These are phyloP conservation scores for Flammula alnicola DNA, from an alignment of 1,284 basidiomycete genomes.

Conservation along the genomic window DNA sequence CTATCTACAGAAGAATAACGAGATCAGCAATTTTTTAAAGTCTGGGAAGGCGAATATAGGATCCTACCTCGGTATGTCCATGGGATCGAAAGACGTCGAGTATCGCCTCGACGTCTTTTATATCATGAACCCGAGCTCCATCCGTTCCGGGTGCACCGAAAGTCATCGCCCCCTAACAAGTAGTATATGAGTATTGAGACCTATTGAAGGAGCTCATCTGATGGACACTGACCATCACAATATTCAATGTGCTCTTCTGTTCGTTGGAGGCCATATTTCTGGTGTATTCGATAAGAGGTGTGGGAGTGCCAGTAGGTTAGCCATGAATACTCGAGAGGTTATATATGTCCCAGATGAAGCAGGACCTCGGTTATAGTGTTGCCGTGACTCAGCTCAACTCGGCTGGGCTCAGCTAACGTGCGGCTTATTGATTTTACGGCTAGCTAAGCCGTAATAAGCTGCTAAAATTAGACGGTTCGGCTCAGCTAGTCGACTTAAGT, in stretches of 20 bases:
- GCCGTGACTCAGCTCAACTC: no score
- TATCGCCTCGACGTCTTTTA: conserved; percentile 11
- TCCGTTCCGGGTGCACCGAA: conserved; percentile 10
- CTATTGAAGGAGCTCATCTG: no score
- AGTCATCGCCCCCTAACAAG: conserved; percentile 11
- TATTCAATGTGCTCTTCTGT: conserved; percentile 10
- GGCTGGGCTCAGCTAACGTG: no score
- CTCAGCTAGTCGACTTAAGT: no score
- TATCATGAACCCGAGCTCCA: conserved; percentile 9
- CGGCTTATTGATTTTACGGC: no score
- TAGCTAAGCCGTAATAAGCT: no score
- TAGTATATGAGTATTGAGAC: not conserved
- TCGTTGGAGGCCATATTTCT: conserved; percentile 1
- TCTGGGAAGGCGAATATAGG: not conserved
- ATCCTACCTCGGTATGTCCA: conserved; percentile 9
- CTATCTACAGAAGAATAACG: conserved; percentile 1
- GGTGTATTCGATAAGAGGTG: not conserved
- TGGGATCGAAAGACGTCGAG: conserved; percentile 9
- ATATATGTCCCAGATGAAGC: no score
- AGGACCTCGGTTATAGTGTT: no score
- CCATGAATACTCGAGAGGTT: no score
- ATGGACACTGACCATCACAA: conserved; percentile 5
- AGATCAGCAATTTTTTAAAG: not conserved
- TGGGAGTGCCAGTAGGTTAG: no score
- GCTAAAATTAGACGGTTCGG: no score